These are phyloP conservation scores for Pyrenochaeta sp. DNA, from an alignment of 2,329 filamentous ascomycete genomes.

Conservation along the genomic window DNA sequence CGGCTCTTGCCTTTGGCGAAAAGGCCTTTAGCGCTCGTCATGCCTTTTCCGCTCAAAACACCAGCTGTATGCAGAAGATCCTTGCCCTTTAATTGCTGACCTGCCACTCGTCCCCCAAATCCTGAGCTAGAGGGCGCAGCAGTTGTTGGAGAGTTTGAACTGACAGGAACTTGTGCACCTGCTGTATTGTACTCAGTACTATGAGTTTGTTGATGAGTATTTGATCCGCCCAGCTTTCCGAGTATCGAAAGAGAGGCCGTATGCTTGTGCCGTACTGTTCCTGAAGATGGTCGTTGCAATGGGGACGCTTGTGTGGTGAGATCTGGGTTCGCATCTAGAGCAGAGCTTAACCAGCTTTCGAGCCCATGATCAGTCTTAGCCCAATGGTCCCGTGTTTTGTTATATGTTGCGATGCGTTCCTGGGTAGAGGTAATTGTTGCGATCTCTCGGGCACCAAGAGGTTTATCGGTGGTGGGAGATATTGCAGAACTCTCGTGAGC, in stretches of 20 bases:
- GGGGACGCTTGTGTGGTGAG: slow-evolving; percentile 49
- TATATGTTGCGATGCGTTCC: slow-evolving; percentile 78
- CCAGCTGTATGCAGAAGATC: slow-evolving; percentile 87
- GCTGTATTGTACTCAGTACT: slow-evolving; percentile 27
- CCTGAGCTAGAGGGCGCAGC: slow-evolving; percentile 27
- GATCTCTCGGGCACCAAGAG: slow-evolving; percentile 77
- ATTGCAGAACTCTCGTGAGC: slow-evolving; percentile 24
- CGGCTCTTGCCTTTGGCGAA: slow-evolving; percentile 91
- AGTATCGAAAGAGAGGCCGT: slow-evolving; percentile 48
- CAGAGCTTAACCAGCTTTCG: slow-evolving; percentile 64
- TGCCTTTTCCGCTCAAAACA: slow-evolving; percentile 71
- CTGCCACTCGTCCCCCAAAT: slow-evolving; percentile 30
- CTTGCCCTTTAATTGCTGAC: slow-evolving; percentile 79
- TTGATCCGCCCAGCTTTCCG: slow-evolving; percentile 42
- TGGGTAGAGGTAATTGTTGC: slow-evolving; percentile 70
- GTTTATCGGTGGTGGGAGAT: slow-evolving; percentile 41
- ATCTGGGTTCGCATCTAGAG: slow-evolving; percentile 61
- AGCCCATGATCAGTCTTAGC: slow-evolving; percentile 78
- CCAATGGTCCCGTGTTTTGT: slow-evolving; percentile 75
- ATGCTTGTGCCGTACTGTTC: slow-evolving; percentile 44
- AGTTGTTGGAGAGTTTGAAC: slow-evolving; percentile 29
- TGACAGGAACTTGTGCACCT: slow-evolving; percentile 38
- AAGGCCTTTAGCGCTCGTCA: slow-evolving; percentile 87
- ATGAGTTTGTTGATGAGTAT: slow-evolving; percentile 23
- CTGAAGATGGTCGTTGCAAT: slow-evolving; percentile 36